These are phyloP conservation scores for Neurospora sp. DNA, from an alignment of 495 filamentous ascomycete genomes.

Conservation along the genomic window DNA sequence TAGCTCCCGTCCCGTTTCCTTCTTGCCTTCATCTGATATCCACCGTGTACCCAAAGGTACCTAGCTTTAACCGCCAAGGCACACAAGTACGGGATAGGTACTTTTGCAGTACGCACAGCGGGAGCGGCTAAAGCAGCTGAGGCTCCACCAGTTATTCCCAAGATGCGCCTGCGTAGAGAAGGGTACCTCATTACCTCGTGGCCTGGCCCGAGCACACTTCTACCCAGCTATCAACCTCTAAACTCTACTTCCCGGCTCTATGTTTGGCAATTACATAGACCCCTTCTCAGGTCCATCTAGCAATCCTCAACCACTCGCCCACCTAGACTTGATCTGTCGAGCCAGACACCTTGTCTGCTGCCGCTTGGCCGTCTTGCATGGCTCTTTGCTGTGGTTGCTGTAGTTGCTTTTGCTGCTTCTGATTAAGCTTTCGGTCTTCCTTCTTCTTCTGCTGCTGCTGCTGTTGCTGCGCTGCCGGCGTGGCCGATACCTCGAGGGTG, in stretches of 20 bases:
- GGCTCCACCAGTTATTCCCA: neutral
- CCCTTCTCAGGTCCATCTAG: neutral
- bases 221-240: neutral
- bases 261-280: neutral
- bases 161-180: neutral
- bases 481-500: constrained; percentile 28
- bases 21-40: neutral
- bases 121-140: neutral
- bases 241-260: neutral
- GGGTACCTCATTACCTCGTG: neutral
- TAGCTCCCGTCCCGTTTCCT: neutral
- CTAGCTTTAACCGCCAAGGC: neutral
- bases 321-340: neutral
- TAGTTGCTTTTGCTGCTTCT: neutral
- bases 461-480: constrained; percentile 3
- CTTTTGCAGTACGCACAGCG: neutral
- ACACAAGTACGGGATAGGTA: neutral
- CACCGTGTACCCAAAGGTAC: neutral
- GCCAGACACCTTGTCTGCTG: neutral
- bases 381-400: neutral
- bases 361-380: neutral
- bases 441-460: constrained; percentile 5
- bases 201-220: neutral
- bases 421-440: neutral
- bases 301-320: neutral